A percentile compares a stretch with the other conserved stretches of the same genome.
These are phyloP conservation scores for Xerophyta viscosa DNA, from an alignment of 106 monocot species.

Conservation along the genomic window DNA sequence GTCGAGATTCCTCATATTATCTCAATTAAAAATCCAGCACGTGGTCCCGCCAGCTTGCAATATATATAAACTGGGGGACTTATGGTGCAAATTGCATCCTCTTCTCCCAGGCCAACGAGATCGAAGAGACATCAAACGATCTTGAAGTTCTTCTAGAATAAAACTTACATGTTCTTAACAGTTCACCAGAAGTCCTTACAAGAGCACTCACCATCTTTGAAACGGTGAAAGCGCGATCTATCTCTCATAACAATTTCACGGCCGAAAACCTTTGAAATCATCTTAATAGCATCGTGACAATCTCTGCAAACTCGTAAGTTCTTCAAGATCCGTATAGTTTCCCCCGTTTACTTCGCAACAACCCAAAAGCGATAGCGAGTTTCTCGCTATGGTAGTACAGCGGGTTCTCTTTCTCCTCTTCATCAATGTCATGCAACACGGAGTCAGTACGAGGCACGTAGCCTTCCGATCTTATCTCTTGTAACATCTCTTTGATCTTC, in stretches of 20 bases:
- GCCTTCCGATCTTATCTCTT: conserved; percentile 36
- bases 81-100: too few relatives aligned
- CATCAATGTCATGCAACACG: conserved; percentile 35
- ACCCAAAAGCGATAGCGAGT: conserved; percentile 71
- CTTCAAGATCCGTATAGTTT: conserved; percentile 60
- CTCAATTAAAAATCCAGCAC: too few relatives aligned
- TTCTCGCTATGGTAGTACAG: conserved; percentile 71
- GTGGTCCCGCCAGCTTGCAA: too few relatives aligned
- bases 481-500: conserved; percentile 51
- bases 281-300: conserved; percentile 66
- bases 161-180: not conserved
- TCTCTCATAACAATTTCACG: conserved; percentile 65
- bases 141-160: too few relatives aligned
- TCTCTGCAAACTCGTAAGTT: conserved; percentile 74
- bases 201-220: conserved; percentile 54
- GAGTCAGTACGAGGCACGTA: conserved; percentile 32
- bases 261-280: conserved; percentile 47
- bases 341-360: conserved; percentile 41
- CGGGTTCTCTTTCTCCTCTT: conserved; percentile 45
- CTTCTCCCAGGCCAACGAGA: too few relatives aligned
- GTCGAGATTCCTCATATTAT: too few relatives aligned
- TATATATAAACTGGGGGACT: too few relatives aligned
- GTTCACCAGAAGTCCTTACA: conserved; percentile 82
- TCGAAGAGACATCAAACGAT: too few relatives aligned
- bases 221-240: conserved; percentile 76